Conservation (phyloP, 2,329 filamentous ascomycete genomes). For the Hypoxylon sp. region DNA sequence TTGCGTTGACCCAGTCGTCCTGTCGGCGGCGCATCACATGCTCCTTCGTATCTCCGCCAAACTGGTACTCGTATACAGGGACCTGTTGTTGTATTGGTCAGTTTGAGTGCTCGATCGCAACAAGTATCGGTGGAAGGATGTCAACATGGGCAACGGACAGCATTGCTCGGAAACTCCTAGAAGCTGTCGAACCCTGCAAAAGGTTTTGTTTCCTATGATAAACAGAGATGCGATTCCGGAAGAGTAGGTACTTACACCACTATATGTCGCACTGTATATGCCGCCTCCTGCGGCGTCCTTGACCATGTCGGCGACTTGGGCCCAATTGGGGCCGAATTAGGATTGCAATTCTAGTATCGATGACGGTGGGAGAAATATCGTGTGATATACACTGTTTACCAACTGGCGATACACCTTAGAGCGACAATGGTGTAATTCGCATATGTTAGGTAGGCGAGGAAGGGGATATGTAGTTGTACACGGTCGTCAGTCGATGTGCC, state of each 20-base stretch:
- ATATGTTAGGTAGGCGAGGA: conserved; percentile 2
- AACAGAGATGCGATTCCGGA: conserved; percentile 12
- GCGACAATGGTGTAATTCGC: conserved; percentile 1
- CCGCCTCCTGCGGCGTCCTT: conserved; percentile 61
- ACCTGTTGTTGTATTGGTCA: conserved; percentile 69
- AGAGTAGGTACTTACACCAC: conserved; percentile 67
- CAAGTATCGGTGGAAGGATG: background rate
- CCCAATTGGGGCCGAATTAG: conserved; percentile 24
- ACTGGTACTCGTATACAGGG: conserved; percentile 93
- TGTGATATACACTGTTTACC: background rate
- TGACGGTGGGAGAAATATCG: conserved; percentile 1
- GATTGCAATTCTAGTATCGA: background rate
- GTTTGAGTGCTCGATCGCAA: background rate
- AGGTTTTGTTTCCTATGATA: background rate
- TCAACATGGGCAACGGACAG: background rate
- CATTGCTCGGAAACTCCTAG: background rate
- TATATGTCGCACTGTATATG: conserved; percentile 78
- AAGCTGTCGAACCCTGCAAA: background rate
- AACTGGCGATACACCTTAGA: background rate
- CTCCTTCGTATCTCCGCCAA: conserved; percentile 80
- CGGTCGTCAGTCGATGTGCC: conserved; percentile 20
- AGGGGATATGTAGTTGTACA: background rate
- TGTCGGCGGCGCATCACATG: conserved; percentile 96
- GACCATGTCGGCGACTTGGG: conserved; percentile 58
- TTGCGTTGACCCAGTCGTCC: conserved; percentile 99